Evolutionary conservation across 2,329 filamentous ascomycete genomes (phyloP).

Genomic region (Alternaria gaisen): DNA sequence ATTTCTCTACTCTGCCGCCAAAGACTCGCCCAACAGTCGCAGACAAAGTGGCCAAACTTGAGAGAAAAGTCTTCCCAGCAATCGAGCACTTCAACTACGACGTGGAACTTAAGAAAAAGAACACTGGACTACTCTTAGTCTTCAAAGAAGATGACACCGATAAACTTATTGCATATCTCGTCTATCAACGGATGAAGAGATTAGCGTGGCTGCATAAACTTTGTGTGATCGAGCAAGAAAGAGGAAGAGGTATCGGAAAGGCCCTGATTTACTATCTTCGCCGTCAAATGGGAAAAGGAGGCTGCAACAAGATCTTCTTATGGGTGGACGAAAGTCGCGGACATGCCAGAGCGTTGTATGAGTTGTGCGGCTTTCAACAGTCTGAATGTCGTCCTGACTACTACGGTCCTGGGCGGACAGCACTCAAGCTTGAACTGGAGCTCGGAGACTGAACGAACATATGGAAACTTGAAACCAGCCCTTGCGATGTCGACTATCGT

Average conservation of each 20-base stretch:
- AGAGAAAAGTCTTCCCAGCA: conserved; percentile 61
- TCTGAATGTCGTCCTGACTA: conserved; percentile 58
- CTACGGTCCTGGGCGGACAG: conserved; percentile 60
- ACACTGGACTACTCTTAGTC: conserved; percentile 55
- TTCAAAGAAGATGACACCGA: conserved; percentile 25
- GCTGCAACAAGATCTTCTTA: conserved; percentile 59
- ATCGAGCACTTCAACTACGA: conserved; percentile 61
- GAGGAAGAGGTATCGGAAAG: conserved; percentile 58
- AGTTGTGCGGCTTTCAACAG: conserved; percentile 57
- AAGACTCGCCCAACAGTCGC: conserved; percentile 32
- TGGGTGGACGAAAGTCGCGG: conserved; percentile 62
- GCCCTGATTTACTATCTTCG: conserved; percentile 57
- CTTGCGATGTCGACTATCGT: background rate
- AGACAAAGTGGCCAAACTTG: conserved; percentile 46
- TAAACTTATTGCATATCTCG: conserved; percentile 55
- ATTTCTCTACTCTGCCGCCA: conserved; percentile 25
- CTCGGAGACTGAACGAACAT: conserved; percentile 24
- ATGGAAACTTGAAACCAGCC: background rate
- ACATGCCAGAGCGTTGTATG: conserved; percentile 58
- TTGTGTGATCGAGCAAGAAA: conserved; percentile 58
- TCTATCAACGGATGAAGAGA: conserved; percentile 37
- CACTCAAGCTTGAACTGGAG: conserved; percentile 37
- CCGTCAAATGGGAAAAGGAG: conserved; percentile 55
- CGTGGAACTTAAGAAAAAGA: conserved; percentile 59
- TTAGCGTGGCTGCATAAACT: conserved; percentile 62